Base-by-base conservation (phyloP, 2,329 filamentous ascomycete species). In the Fusarium globosum region DNA sequence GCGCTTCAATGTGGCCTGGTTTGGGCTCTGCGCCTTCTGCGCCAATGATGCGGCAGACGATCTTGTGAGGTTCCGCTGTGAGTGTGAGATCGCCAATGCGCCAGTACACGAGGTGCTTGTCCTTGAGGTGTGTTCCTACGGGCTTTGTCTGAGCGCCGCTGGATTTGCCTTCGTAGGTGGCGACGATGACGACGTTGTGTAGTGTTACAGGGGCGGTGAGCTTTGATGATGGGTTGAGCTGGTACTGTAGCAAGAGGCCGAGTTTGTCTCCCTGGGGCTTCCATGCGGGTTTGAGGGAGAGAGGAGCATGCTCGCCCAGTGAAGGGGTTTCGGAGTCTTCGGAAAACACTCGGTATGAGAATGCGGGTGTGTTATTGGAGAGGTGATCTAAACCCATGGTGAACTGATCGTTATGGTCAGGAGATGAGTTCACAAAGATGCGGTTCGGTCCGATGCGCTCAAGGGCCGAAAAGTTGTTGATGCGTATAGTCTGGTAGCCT, bases 371-470 rank as follows among this genome's bases (percentile, higher is more conserved):
- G 4, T 94, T 92, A 77, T 92, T 90, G 76, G 91, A 87, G 69
- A 98, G 88, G 79, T 92, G 90, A 20, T 90, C 87, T 12, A 96
- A 84, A 70, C 95, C 90, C 38, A 99, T 85, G 1, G 86, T 89
- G 83, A 97, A 99, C 79, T 96, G 92, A 66, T 97, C 95, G 7
- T 92, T 88, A 65, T 89, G 91, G 15, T 92, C 90, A 2, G 86
- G 79, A 2, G 85, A 83, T 10, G 88, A 86, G 75, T 94, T 92
- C 58, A 98, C 91, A 82, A 98, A 97, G 65, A 95, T 93, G 48
- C 94, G 94, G 81, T 99, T 99, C 3, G 95, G 95, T 1, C 95
- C 95, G 64, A 99, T 95, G 78, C 94, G 95, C 78, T 98, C 96
- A 11, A 99, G 88, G n/a, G 89, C 88, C 15, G 91, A 84, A 80